Base-by-base conservation (phyloP, 768 basidiomycete species). In the Macrolepiota dolichaula region DNA sequence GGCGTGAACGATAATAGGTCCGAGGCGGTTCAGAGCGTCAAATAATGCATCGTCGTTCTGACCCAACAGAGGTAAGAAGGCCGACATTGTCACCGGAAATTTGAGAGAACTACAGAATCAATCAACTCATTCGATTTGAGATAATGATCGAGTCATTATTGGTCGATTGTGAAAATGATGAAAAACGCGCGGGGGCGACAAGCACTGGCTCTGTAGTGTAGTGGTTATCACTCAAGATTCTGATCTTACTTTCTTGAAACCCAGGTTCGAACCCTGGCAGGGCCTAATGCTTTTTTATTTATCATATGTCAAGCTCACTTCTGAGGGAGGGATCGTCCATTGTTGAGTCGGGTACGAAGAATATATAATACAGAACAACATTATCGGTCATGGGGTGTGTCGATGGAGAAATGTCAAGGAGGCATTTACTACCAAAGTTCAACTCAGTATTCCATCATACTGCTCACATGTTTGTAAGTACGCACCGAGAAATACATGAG, bases 11-110 rank as follows among this genome's bases (percentile, higher is more conserved):
- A 97, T 79, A 59, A 96, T 70, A 9, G 96, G 93, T 0, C 89
- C 89, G 51, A 97, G 84, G 19, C 94, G 86, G 55, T 81, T 75
- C 59, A 94, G 81, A 3, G 88, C 82, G 22, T 76, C 66, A 59
- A 89, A 73, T 17, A 94, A 79, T 6, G 76, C 72, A 51, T 78
- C 77, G 51, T 76, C 74, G 22, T 73, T 68, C 63, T 73, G 71
- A 63, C 86, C 86, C 65, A 90, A 69, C 61, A 91, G 75, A 38
- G 86, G 86, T 40, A 89, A 68, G 72, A 89, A 88, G 42, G 77
- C 73, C 51, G 79, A 69, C 81, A 83, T 84, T 27, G 64, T 63
- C 38, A n/a, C 38, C 17, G 37, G 24, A 38, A 37, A 56, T 25
- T 57, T 53, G 55, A 51, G 27, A 44, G 44, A 12, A 54, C 46